Conservation (phyloP, 177 flowering plant species). For the Tripterygium wilfordii region DNA sequence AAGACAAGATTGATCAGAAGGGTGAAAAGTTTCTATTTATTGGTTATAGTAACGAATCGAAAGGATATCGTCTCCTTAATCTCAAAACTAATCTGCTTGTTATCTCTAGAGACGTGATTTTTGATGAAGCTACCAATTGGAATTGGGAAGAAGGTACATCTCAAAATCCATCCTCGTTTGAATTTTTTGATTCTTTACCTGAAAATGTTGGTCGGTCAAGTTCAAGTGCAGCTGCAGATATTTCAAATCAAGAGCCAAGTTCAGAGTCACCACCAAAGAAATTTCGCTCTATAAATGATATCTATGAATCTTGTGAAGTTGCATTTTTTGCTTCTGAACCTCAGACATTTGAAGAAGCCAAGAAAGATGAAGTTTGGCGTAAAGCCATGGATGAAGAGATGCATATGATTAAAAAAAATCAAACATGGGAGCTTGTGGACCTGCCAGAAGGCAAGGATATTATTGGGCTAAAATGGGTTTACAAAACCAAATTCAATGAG, state of each 20-base stretch:
- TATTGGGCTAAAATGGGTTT: not conserved
- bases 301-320: not conserved
- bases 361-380: not conserved
- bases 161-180: no score
- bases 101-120: not conserved
- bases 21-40: not conserved
- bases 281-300: not conserved
- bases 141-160: not conserved
- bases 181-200: no score
- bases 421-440: not conserved
- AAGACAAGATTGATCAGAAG: not conserved
- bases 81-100: not conserved
- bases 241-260: no score
- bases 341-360: not conserved
- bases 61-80: not conserved
- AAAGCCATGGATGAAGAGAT: not conserved
- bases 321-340: not conserved
- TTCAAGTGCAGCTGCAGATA: no score
- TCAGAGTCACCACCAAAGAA: not conserved
- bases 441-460: not conserved
- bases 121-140: not conserved
- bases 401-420: not conserved
- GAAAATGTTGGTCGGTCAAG: no score
- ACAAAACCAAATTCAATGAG: not conserved
- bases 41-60: not conserved